phyloP scores from a whole-genome alignment of 2,329 filamentous ascomycete genomes.

The Hypoxylon sp. region DNA sequence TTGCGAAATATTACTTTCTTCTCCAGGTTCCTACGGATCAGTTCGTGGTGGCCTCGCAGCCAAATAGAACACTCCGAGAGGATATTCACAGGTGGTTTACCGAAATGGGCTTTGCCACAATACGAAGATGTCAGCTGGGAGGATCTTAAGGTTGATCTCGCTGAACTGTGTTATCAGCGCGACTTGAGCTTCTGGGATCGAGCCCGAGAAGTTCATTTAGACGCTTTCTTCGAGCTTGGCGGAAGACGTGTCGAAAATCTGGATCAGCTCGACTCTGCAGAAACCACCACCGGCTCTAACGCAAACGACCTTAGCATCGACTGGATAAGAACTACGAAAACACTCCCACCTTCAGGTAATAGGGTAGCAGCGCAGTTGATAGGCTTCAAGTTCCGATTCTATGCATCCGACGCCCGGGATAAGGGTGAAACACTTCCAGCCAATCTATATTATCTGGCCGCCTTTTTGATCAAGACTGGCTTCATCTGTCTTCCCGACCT shows the following conservation, averaged over 20 bases:
- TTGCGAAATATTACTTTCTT: slow-evolving; percentile 95
- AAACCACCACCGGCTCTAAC: slow-evolving; percentile 59
- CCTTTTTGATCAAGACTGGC: slow-evolving; percentile 93
- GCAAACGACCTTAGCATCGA: slow-evolving; percentile 52
- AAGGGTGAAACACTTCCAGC: slow-evolving; percentile 82
- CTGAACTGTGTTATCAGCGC: slow-evolving; percentile 66
- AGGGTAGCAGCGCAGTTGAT: slow-evolving; percentile 91
- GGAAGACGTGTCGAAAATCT: slow-evolving; percentile 71
- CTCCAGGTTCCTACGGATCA: slow-evolving; percentile 87
- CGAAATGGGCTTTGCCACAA: slow-evolving; percentile 82
- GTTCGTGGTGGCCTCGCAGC: slow-evolving; percentile 94
- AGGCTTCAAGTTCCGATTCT: slow-evolving; percentile 96
- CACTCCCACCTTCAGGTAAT: slow-evolving; percentile 85
- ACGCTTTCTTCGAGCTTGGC: slow-evolving; percentile 90
- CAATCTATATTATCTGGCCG: slow-evolving; percentile 90
- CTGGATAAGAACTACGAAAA: slow-evolving; percentile 85
- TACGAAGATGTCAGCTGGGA: slow-evolving; percentile 61
- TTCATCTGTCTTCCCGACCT: slow-evolving; percentile 93
- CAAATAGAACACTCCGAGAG: slow-evolving; percentile 53
- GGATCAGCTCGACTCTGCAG: slow-evolving; percentile 59
- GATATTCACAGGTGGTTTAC: slow-evolving; percentile 72
- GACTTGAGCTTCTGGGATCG: slow-evolving; percentile 84
- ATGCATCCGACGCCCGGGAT: slow-evolving; percentile 81
- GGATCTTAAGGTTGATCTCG: slow-evolving; percentile 70
- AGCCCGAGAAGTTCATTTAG: slow-evolving; percentile 77